Conservation (phyloP, 202 grass and related monocot species). For the Musa balbisiana region DNA sequence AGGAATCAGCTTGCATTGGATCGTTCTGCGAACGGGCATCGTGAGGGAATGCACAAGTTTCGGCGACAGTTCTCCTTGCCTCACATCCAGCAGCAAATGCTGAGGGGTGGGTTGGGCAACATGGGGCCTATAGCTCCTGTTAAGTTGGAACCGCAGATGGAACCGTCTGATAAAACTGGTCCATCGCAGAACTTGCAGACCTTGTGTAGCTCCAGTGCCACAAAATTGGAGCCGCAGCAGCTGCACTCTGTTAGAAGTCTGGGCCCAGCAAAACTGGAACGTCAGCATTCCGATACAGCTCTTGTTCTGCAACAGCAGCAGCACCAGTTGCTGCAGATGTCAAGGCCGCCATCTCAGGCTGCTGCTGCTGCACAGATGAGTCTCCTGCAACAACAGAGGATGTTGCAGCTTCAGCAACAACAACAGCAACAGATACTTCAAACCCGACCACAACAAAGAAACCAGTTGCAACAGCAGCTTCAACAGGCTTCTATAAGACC, state of each 20-base stretch:
- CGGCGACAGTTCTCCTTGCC: conserved; percentile 13
- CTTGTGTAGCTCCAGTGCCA: conserved; percentile 1
- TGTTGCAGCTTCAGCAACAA: conserved; percentile 14
- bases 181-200: not conserved
- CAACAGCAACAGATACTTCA: conserved; percentile 25
- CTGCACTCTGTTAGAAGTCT: conserved; percentile 8
- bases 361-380: conserved; percentile 11
- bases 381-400: conserved; percentile 8
- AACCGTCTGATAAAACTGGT: conserved; percentile 6
- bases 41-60: conserved; percentile 16
- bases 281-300: conserved; percentile 21
- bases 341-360: conserved; percentile 15
- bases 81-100: conserved; percentile 15
- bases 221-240: conserved; percentile 21
- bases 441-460: conserved; percentile 14
- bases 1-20: not conserved
- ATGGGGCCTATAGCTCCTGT: conserved; percentile 9
- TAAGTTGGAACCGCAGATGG: conserved; percentile 25
- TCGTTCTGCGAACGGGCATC: no score
- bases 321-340: conserved; percentile 11
- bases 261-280: conserved; percentile 22
- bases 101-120: conserved; percentile 18
- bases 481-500: conserved; percentile 9
- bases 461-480: conserved; percentile 21
- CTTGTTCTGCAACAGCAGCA: conserved; percentile 18